Evolutionary conservation across 1,284 basidiomycete species (phyloP).

Genomic region (Wallemia hederae): DNA sequence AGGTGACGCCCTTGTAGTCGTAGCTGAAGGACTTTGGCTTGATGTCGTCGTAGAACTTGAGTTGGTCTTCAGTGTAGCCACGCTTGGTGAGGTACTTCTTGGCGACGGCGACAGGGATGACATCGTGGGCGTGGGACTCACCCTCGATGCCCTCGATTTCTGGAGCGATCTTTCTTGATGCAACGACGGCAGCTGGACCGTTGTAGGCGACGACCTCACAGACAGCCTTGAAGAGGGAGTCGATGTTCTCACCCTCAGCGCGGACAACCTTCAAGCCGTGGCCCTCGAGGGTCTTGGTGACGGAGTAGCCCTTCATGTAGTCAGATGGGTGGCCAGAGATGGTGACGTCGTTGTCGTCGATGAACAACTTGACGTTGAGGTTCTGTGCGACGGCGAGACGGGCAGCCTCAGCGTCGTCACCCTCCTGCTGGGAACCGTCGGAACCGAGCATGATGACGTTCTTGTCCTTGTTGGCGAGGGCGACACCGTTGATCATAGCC

Average conservation of each 20-base stretch:
- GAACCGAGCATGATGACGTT: constrained; percentile 51
- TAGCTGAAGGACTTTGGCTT: constrained; percentile 29
- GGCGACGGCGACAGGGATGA: constrained; percentile 43
- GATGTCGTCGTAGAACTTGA: constrained; percentile 31
- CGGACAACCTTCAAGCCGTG: constrained; percentile 45
- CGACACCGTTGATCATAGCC: constrained; percentile 49
- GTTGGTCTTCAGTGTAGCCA: constrained; percentile 28
- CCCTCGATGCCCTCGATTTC: constrained; percentile 40
- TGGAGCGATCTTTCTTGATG: background rate
- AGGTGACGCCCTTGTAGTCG: constrained; percentile 33
- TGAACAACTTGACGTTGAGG: constrained; percentile 50
- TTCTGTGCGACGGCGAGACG: constrained; percentile 48
- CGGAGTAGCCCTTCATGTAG: constrained; percentile 44
- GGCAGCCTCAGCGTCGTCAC: constrained; percentile 61
- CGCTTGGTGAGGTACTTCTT: constrained; percentile 36
- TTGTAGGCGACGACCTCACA: constrained; percentile 25
- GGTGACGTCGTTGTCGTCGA: constrained; percentile 65
- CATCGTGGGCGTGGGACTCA: constrained; percentile 46
- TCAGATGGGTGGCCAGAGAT: constrained; percentile 57
- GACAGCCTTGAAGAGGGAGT: constrained; percentile 38
- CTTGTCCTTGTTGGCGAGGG: constrained; percentile 43
- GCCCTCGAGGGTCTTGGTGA: constrained; percentile 38
- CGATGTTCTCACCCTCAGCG: constrained; percentile 44
- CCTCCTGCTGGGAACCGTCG: constrained; percentile 64
- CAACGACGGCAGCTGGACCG: constrained; percentile 33